Conservation (phyloP, 1,284 basidiomycete species). For the Ustilago esculenta region DNA sequence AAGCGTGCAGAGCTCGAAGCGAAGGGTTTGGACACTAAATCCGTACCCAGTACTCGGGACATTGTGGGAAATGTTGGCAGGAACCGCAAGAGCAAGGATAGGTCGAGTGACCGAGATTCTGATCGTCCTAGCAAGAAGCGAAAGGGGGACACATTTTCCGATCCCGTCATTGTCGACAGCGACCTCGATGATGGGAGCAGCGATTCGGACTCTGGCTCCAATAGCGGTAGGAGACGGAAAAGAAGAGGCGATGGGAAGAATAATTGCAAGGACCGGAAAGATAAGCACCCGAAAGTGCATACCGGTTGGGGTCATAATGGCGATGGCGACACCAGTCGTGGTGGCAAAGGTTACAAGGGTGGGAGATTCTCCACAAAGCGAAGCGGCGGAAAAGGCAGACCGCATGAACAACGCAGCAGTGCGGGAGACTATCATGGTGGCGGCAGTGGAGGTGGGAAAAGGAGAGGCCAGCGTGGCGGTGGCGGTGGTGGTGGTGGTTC, state of each 20-base stretch:
- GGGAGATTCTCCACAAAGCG: slow-evolving; percentile 12
- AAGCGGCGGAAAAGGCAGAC: neutral
- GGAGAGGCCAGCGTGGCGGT: neutral
- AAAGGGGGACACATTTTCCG: neutral
- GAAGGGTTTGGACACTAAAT: slow-evolving; percentile 3
- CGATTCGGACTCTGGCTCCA: slow-evolving; percentile 5
- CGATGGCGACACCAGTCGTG: slow-evolving; percentile 1
- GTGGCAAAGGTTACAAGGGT: slow-evolving; percentile 1
- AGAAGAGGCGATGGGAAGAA: slow-evolving; percentile 26
- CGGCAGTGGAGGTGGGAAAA: slow-evolving; percentile 7
- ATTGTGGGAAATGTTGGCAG: slow-evolving; percentile 5
- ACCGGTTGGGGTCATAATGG: slow-evolving; percentile 28
- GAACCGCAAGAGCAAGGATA: neutral
- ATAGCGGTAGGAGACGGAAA: slow-evolving; percentile 2
- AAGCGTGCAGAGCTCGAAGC: slow-evolving; percentile 16
- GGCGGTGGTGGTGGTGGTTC: slow-evolving; percentile 2
- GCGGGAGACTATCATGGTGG: neutral
- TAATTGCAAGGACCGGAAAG: neutral
- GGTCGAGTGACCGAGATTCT: neutral
- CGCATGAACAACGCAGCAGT: neutral
- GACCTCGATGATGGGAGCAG: slow-evolving; percentile 8
- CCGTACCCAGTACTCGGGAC: slow-evolving; percentile 7
- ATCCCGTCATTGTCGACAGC: slow-evolving; percentile 16
- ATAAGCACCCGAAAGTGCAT: neutral
- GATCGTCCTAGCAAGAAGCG: slow-evolving; percentile 14